Conservation (phyloP, 352 stramenopile species). For the Phytophthora pinifolia region DNA sequence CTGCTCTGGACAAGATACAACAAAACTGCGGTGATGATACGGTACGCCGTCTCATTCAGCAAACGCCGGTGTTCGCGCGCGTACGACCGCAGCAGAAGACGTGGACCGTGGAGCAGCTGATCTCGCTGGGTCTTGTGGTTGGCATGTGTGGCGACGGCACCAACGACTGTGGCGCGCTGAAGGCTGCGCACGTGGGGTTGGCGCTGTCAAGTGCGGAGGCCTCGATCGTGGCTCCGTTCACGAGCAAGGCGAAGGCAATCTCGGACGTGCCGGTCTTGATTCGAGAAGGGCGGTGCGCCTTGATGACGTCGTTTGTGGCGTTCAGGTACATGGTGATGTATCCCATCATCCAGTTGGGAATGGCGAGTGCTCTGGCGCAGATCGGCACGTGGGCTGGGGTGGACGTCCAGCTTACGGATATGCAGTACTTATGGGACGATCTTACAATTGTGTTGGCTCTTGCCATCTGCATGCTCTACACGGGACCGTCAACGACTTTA, state of each 20-base stretch:
- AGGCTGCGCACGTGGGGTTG: slow-evolving; percentile 82
- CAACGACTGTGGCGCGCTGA: slow-evolving; percentile 88
- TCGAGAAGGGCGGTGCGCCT: slow-evolving; percentile 77
- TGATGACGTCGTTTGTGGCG: slow-evolving; percentile 54
- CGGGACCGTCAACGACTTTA: slow-evolving; percentile 31
- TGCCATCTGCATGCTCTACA: slow-evolving; percentile 61
- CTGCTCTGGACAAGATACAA: slow-evolving; percentile 41
- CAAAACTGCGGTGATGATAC: slow-evolving; percentile 28
- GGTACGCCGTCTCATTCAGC: slow-evolving; percentile 34
- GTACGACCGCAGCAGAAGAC: slow-evolving; percentile 51
- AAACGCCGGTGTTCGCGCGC: slow-evolving; percentile 53
- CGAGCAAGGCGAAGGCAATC: slow-evolving; percentile 79
- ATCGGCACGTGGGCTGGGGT: slow-evolving; percentile 31
- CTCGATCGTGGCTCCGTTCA: slow-evolving; percentile 87
- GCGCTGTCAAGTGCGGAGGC: slow-evolving; percentile 84
- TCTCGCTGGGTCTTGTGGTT: slow-evolving; percentile 38
- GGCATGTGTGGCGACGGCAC: slow-evolving; percentile 62
- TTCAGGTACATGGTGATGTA: slow-evolving; percentile 58
- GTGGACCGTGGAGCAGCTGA: slow-evolving; percentile 55
- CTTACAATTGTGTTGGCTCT: slow-evolving; percentile 48
- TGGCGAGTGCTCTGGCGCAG: slow-evolving; percentile 38
- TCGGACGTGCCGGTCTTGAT: slow-evolving; percentile 72
- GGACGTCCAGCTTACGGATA: slow-evolving; percentile 48
- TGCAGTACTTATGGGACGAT: slow-evolving; percentile 66
- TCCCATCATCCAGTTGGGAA: slow-evolving; percentile 55